phyloP scores from a whole-genome alignment of 176 grass and related monocot genomes.

The Juncus inflexus region DNA sequence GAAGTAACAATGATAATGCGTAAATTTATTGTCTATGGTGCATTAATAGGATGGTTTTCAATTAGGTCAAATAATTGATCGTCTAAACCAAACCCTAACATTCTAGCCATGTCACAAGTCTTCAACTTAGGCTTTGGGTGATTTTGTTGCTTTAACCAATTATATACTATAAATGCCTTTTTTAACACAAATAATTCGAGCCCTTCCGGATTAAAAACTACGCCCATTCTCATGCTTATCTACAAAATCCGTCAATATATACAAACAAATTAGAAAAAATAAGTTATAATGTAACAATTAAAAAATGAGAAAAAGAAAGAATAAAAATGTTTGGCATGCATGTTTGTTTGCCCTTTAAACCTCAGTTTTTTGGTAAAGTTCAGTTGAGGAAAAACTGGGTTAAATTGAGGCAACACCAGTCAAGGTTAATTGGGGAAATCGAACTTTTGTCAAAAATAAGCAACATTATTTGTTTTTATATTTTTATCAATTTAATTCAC shows the following conservation, averaged over 20 bases:
- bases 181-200: slow-evolving; percentile 83
- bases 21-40: slow-evolving; percentile 11
- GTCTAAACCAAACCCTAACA: slow-evolving; percentile 77
- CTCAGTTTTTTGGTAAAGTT: not conserved
- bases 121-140: slow-evolving; percentile 73
- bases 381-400: not conserved
- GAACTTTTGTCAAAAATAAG: not conserved
- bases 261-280: not conserved
- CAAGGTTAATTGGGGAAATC: no score
- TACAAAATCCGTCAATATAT: slow-evolving; percentile 19
- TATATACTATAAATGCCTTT: slow-evolving; percentile 58
- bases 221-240: slow-evolving; percentile 73
- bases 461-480: not conserved
- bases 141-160: slow-evolving; percentile 66
- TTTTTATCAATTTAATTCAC: slow-evolving; percentile 27
- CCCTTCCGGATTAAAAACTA: slow-evolving; percentile 86
- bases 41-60: slow-evolving; percentile 38
- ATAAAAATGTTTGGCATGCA: no score
- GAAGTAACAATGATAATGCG: not conserved
- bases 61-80: slow-evolving; percentile 78
- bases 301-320: not conserved
- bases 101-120: slow-evolving; percentile 76
- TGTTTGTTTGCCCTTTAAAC: no score
- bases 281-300: not conserved
- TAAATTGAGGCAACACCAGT: not conserved